Conservation (phyloP, 257 asterid genomes). For the Mitragyna speciosa region DNA sequence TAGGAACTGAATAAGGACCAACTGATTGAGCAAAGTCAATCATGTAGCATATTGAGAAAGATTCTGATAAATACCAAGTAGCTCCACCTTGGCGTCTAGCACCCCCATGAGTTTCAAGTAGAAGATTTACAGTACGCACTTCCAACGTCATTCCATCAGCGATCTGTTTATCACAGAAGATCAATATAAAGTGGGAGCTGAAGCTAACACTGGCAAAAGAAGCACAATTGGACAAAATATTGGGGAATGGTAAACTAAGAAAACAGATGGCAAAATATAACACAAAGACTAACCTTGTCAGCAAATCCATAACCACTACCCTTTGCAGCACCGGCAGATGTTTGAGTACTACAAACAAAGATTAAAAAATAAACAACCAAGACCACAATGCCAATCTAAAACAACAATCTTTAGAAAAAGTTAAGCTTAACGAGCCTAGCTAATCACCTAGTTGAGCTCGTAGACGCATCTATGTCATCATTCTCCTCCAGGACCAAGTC, state of each 20-base stretch:
- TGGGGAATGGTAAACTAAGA: constrained; percentile 9
- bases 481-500: constrained; percentile 93
- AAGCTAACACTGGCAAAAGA: background rate
- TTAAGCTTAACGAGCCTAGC: constrained; percentile 26
- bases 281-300: constrained; percentile 67
- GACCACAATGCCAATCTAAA: constrained; percentile 11
- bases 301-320: constrained; percentile 92
- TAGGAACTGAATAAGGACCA: background rate
- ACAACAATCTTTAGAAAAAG: background rate
- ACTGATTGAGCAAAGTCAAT: constrained; percentile 1
- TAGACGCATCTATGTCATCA: constrained; percentile 59
- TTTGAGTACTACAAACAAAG: constrained; percentile 44
- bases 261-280: constrained; percentile 19
- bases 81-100: constrained; percentile 84
- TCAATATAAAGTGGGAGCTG: constrained; percentile 13
- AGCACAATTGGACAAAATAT: constrained; percentile 1
- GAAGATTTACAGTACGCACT: constrained; percentile 79
- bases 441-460: constrained; percentile 61
- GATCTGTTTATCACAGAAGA: constrained; percentile 56
- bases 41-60: constrained; percentile 20
- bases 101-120: constrained; percentile 97
- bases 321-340: constrained; percentile 56
- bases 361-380: constrained; percentile 21
- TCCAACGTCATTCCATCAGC: constrained; percentile 98
- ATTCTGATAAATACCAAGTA: constrained; percentile 66